Evolutionary conservation across 2,329 filamentous ascomycete species (phyloP), one percentile per base, ranked within the genome.

Genomic region (Aureobasidium vineae): DNA sequence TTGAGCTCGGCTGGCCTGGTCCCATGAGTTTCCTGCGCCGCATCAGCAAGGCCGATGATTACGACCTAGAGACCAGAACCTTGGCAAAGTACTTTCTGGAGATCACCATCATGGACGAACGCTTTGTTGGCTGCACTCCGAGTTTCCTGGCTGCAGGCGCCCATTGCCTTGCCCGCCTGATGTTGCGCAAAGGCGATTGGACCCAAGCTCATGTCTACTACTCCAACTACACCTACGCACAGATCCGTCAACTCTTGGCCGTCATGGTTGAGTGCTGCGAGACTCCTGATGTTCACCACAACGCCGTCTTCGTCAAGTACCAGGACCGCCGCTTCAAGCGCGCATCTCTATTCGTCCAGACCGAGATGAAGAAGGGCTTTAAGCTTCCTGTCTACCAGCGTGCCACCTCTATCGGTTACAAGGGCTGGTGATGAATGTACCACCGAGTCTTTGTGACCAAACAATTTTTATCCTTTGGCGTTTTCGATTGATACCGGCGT

Each of bases 31-130:
- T 99, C 79, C 84, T 99, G 69, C 87, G 95, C 68, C 88, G 94
- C 66, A 95, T 98, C 78, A 98, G 94, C 87, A 98, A 98, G 81
- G 95, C 95, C 16, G 95, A 99, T 75, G 92, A 97, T 75, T 99
- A 98, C 75, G 93, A 99, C 75, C 82, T 97, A 54, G 94, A 99
- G 79, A 97, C 94, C 13, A 87, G 95, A 43, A 98, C 95, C 5
- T 82, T 99, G 65, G 92, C 95, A 72, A 99, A 99, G 80, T 99
- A 99, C 80, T 97, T 99, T 79, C 84, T 99, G 31, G 95, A 99
- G 77, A 86, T 98, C 65, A 96, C 92, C 43, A 88, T 98, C 76
- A 97, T 98, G 92, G 95, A 99, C 75, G 93, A 98, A 82, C 90
- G 94, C 23, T 98, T 99, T 74, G 92, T 99, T 41, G 91, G 90